A percentile compares a stretch with the other conserved stretches of the same genome.
phyloP scores from a whole-genome alignment of 441 rosid genomes.

The Adansonia madagascariensis region DNA sequence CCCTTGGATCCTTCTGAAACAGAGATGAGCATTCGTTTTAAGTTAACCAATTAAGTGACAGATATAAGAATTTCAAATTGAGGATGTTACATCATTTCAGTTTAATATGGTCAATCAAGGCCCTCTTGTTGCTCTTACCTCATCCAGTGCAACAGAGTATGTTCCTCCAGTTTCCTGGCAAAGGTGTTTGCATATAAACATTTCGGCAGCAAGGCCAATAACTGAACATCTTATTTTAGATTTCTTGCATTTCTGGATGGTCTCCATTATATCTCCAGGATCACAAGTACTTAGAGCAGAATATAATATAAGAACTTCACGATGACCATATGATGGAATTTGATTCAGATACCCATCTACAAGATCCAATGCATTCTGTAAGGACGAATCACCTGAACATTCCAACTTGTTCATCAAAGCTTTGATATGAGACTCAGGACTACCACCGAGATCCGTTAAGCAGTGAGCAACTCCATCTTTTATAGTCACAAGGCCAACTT shows the following conservation, averaged over 20 bases:
- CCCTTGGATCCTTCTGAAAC: neutral
- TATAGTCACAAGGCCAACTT: constrained; percentile 54
- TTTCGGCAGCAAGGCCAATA: constrained; percentile 88
- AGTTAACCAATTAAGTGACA: neutral
- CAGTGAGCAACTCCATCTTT: constrained; percentile 15
- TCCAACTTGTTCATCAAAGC: constrained; percentile 36
- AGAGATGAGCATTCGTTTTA: neutral
- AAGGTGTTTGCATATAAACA: constrained; percentile 86
- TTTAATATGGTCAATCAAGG: neutral
- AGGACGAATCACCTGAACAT: constrained; percentile 79
- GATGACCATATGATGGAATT: constrained; percentile 65
- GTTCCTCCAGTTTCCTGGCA: constrained; percentile 90
- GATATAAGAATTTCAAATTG: neutral
- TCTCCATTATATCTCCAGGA: constrained; percentile 89
- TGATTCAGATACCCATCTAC: constrained; percentile 61
- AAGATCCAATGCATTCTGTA: constrained; percentile 84
- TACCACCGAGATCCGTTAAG: neutral
- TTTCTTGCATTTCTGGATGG: constrained; percentile 78
- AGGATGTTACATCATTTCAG: neutral
- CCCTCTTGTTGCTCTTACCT: constrained; percentile 52
- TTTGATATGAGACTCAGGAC: constrained; percentile 8
- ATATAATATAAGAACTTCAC: constrained; percentile 69
- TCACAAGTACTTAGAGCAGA: constrained; percentile 84
- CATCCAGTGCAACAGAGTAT: constrained; percentile 81
- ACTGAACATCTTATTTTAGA: constrained; percentile 85